phyloP scores from a whole-genome alignment of 208 protist species.

The Giardia duodenalis region DNA sequence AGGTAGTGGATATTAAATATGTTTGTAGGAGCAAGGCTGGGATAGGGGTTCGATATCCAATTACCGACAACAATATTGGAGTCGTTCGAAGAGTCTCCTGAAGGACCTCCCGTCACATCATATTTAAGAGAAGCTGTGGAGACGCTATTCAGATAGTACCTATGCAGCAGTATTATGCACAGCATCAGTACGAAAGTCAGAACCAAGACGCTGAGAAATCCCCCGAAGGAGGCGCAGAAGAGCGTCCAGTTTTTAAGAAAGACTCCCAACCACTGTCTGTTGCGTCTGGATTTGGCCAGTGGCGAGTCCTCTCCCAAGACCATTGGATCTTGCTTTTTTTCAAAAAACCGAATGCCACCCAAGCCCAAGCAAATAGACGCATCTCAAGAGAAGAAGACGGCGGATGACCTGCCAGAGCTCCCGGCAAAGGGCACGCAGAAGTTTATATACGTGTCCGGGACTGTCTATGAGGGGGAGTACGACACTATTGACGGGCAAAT shows the following conservation, averaged over 20 bases:
- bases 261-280: background rate
- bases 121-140: background rate
- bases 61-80: background rate
- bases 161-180: background rate
- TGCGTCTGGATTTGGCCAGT: background rate
- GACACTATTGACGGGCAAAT: background rate
- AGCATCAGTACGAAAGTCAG: background rate
- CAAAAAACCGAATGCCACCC: background rate
- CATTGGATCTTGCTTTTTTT: background rate
- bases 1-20: too few species aligned
- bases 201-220: background rate
- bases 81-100: too few species aligned
- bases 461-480: background rate
- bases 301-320: background rate
- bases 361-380: background rate
- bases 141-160: background rate
- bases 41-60: background rate
- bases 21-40: background rate
- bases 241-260: background rate
- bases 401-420: background rate
- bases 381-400: background rate
- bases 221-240: background rate
- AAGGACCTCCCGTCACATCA: background rate
- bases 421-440: background rate
- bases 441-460: background rate